Conservation (phyloP, 1,284 basidiomycete genomes). For the Porodaedalea pini region DNA sequence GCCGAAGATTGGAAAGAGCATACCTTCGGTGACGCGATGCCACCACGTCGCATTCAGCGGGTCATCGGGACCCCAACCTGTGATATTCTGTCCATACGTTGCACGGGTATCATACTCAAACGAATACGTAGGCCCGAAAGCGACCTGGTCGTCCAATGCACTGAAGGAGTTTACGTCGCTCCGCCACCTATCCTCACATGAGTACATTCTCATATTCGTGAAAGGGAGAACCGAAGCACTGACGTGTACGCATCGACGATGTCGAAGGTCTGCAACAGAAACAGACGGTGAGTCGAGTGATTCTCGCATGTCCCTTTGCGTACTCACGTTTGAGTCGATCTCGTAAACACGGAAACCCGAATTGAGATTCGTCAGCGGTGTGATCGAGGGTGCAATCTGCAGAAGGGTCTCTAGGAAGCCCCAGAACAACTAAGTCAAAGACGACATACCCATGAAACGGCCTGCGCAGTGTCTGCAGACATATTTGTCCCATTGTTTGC, state of each 20-base stretch:
- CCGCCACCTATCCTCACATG: conserved; percentile 46
- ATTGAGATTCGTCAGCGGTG: conserved; percentile 72
- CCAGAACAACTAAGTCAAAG: not conserved
- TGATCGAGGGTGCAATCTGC: conserved; percentile 66
- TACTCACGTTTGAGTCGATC: conserved; percentile 65
- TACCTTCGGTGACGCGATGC: conserved; percentile 76
- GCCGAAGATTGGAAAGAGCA: conserved; percentile 21
- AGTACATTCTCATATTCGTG: conserved; percentile 3
- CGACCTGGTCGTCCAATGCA: conserved; percentile 49
- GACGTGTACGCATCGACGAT: conserved; percentile 72
- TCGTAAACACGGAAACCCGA: conserved; percentile 79
- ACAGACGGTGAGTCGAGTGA: not conserved
- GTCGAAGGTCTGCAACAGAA: conserved; percentile 69
- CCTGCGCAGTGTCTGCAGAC: conserved; percentile 52
- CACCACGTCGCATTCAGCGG: conserved; percentile 84
- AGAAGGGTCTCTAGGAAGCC: not conserved
- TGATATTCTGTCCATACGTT: conserved; percentile 60
- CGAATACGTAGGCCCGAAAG: conserved; percentile 60
- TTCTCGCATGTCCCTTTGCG: not conserved
- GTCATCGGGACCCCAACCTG: conserved; percentile 59
- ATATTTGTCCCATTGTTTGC: conserved; percentile 66
- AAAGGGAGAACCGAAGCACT: conserved; percentile 26
- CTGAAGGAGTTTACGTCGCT: conserved; percentile 58
- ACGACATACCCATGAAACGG: conserved; percentile 49
- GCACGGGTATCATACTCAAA: conserved; percentile 73